phyloP scores from a whole-genome alignment of 2,329 filamentous ascomycete species.

The Aspergillus sp. region DNA sequence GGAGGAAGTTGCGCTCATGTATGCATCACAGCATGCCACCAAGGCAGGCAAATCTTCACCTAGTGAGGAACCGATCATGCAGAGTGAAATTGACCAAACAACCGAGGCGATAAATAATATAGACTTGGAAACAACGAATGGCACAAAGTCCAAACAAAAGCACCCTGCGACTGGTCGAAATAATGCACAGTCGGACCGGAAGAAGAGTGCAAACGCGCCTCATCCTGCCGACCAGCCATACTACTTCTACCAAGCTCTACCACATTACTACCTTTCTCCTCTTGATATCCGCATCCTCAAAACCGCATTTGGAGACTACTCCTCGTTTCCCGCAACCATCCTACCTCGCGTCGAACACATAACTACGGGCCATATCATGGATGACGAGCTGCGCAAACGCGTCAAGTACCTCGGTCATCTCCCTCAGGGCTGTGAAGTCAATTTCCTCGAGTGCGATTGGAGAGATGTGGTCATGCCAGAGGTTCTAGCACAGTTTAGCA shows the following conservation, averaged over 20 bases:
- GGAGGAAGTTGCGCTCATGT: slow-evolving; percentile 53
- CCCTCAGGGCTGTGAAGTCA: slow-evolving; percentile 86
- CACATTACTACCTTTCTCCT: slow-evolving; percentile 86
- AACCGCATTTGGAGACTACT: slow-evolving; percentile 80
- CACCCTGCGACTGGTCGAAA: slow-evolving; percentile 12
- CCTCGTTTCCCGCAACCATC: slow-evolving; percentile 79
- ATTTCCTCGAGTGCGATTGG: slow-evolving; percentile 92
- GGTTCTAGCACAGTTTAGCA: slow-evolving; percentile 71
- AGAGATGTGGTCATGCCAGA: slow-evolving; percentile 79
- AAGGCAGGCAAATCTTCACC: slow-evolving; percentile 45
- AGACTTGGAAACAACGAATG: slow-evolving; percentile 17
- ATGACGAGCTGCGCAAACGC: slow-evolving; percentile 78
- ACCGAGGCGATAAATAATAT: slow-evolving; percentile 26
- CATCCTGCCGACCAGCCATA: slow-evolving; percentile 59
- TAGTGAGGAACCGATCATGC: slow-evolving; percentile 18
- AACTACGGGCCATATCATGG: slow-evolving; percentile 81
- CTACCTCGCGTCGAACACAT: slow-evolving; percentile 86
- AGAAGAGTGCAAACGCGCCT: slow-evolving; percentile 38
- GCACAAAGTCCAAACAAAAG: slow-evolving; percentile 27
- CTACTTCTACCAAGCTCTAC: slow-evolving; percentile 83
- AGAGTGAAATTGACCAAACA: slow-evolving; percentile 23
- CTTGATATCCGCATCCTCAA: slow-evolving; percentile 92
- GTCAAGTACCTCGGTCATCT: slow-evolving; percentile 86
- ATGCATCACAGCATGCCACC: slow-evolving; percentile 49
- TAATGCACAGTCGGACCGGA: slow-evolving; percentile 14